Evolutionary conservation across 805 yeast genomes (phyloP).

Genomic region (Myxozyma monticola): DNA sequence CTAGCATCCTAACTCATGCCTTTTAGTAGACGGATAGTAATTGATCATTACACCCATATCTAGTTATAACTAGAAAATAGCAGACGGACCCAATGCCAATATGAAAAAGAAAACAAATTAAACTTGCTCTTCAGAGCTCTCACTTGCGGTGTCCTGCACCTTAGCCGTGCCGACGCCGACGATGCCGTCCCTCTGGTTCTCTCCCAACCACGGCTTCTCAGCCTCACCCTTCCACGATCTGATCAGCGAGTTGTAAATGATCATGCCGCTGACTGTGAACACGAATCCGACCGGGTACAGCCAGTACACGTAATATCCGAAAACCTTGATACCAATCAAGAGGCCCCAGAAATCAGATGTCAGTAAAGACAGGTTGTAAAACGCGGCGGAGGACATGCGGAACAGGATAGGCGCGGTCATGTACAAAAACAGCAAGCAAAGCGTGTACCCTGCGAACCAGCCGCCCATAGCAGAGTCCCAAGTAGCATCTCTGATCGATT

Average conservation of each 20-base stretch:
- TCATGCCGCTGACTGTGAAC: conserved; percentile 44
- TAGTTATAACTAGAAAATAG: too few relatives aligned
- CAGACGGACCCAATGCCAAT: too few relatives aligned
- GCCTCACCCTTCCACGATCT: conserved; percentile 43
- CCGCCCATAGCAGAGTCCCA: conserved; percentile 47
- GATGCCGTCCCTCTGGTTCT: conserved; percentile 39
- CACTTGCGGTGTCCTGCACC: neutral
- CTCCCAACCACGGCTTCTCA: conserved; percentile 47
- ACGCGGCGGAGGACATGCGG: conserved; percentile 50
- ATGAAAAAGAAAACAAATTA: too few relatives aligned
- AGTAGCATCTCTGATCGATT: conserved; percentile 39
- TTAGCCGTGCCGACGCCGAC: conserved; percentile 39
- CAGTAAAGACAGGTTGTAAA: conserved; percentile 46
- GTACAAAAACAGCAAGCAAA: conserved; percentile 44
- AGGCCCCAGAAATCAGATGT: conserved; percentile 51
- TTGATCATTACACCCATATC: too few relatives aligned
- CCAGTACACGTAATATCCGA: conserved; percentile 48
- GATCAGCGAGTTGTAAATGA: conserved; percentile 44
- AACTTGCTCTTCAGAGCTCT: neutral
- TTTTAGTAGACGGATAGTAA: too few relatives aligned
- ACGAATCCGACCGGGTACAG: conserved; percentile 50
- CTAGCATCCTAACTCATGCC: too few relatives aligned
- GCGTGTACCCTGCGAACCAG: conserved; percentile 46
- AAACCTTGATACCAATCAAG: conserved; percentile 47
- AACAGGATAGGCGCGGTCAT: conserved; percentile 46